Percentiles rank a stretch among this genome's conserved stretches.
phyloP scores from a whole-genome alignment of 306 rosid species.

The Prunus persica region Prunus_persica_NCBIv2 NC_034010.1:20062001-20062500 shows the following conservation, averaged over 20 bases:
- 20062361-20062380: slow-evolving; percentile 55
- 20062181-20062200: no score
- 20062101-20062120: no score
- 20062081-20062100: background rate
- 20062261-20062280: slow-evolving; percentile 43
- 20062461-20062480: slow-evolving; percentile 34
- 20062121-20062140: no score
- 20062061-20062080: slow-evolving; percentile 17
- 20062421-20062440: slow-evolving; percentile 43
- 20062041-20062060: slow-evolving; percentile 55
- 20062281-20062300: slow-evolving; percentile 23
- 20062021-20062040: slow-evolving; percentile 26
- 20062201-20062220: no score
- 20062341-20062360: slow-evolving; percentile 34
- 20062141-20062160: no score
- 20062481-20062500: slow-evolving; percentile 56
- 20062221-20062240: background rate
- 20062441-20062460: slow-evolving; percentile 33
- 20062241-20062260: slow-evolving; percentile 53
- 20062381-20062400: slow-evolving; percentile 51
- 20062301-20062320: slow-evolving; percentile 40
- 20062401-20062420: slow-evolving; percentile 50
- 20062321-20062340: slow-evolving; percentile 41
- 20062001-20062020: slow-evolving; percentile 18
- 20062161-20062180: no score